These are phyloP conservation scores for Scleromitrula shiraiana DNA, from an alignment of 2,329 filamentous ascomycete genomes.

Conservation along the genomic window DNA sequence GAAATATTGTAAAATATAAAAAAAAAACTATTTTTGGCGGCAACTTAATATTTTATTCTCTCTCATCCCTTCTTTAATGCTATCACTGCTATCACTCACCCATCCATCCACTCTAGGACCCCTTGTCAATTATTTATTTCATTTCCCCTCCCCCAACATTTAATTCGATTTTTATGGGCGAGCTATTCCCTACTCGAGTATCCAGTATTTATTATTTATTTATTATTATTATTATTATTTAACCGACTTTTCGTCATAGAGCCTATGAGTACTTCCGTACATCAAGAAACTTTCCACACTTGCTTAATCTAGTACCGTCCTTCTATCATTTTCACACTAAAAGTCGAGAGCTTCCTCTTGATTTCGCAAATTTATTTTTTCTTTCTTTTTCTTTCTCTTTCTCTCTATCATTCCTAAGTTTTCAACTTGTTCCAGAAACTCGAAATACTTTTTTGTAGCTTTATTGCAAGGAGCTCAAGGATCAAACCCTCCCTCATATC, in stretches of 20 bases:
- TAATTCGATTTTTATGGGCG: too few species aligned
- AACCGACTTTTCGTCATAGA: background rate
- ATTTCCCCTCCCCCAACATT: background rate
- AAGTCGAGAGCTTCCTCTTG: background rate
- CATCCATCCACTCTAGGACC: too few species aligned
- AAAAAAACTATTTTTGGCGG: too few species aligned
- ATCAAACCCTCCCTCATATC: background rate
- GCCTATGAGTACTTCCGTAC: background rate
- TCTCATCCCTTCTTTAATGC: too few species aligned
- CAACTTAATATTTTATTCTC: too few species aligned
- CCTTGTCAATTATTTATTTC: too few species aligned
- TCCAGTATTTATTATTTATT: too few species aligned
- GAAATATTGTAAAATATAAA: too few species aligned
- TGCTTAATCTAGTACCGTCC: too few species aligned
- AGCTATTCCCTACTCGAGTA: background rate
- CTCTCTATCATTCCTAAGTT: background rate
- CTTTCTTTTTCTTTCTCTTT: background rate
- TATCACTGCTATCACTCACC: too few species aligned
- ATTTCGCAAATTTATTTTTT: background rate
- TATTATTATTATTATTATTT: too few species aligned
- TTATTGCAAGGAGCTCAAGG: background rate
- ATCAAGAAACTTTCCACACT: too few species aligned
- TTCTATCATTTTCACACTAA: background rate
- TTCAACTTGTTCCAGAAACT: background rate
- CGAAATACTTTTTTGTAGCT: background rate